Evolutionary conservation across 768 basidiomycete genomes (phyloP).

Genomic region (Sarcodon sp.): DNA sequence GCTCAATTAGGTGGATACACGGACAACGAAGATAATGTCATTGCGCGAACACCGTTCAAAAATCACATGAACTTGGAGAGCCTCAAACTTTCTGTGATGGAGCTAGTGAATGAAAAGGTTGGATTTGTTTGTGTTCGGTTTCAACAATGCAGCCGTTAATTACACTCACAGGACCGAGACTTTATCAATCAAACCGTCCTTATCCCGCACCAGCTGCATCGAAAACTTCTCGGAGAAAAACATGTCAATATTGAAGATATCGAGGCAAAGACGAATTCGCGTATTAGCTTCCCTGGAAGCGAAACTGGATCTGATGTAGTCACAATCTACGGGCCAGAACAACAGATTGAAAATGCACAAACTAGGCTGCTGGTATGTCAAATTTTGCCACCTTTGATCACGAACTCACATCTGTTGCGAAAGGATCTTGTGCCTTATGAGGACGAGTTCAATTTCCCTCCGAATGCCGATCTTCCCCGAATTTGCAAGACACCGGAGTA

Average conservation of each 20-base stretch:
- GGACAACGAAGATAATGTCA: conserved; percentile 97
- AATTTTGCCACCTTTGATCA: background rate
- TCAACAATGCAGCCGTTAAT: background rate
- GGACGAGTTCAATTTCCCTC: conserved; percentile 86
- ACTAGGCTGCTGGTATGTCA: conserved; percentile 80
- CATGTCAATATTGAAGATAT: conserved; percentile 96
- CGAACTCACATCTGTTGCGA: conserved; percentile 1
- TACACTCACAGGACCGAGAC: conserved; percentile 71
- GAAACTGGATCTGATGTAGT: conserved; percentile 91
- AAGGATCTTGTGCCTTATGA: conserved; percentile 96
- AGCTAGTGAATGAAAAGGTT: conserved; percentile 93
- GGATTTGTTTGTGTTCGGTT: conserved; percentile 7
- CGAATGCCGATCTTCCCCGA: conserved; percentile 64
- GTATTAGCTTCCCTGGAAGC: conserved; percentile 86
- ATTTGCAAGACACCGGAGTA: conserved; percentile 77
- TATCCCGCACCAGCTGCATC: conserved; percentile 91
- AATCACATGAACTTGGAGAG: conserved; percentile 93
- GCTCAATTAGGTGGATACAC: conserved; percentile 88
- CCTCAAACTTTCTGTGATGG: conserved; percentile 94
- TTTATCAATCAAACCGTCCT: conserved; percentile 89
- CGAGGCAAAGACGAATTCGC: conserved; percentile 91
- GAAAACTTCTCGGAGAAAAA: conserved; percentile 91
- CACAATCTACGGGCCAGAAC: conserved; percentile 94
- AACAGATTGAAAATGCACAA: conserved; percentile 91
- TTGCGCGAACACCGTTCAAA: conserved; percentile 97